Base-by-base conservation (phyloP, 1,284 basidiomycete species). In the Pyrrhoderma lamaoense region DNA sequence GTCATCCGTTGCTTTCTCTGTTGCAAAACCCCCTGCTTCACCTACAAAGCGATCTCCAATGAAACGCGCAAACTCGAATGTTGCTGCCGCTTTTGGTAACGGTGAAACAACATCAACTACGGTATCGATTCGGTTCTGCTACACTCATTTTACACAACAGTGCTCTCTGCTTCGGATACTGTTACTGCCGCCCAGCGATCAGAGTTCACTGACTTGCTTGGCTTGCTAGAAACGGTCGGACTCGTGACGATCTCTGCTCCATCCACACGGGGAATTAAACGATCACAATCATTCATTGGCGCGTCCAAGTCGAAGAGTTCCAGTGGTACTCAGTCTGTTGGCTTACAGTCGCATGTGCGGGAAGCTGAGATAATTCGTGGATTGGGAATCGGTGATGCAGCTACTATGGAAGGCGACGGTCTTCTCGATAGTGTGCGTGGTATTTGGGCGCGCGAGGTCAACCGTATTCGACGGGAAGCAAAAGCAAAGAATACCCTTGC, bases 181-280 rank as follows among this genome's bases (percentile, higher is more conserved):
- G 84, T 88, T 58, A 66, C 72, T 0, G 71, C 83, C 2, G 84
- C 83, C 3, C 85, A 82, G 8, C 75, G 85, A 5, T 83, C 77
- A 62, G 87, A 90, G 58, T 89, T 89, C 58, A 70, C 72, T 0
- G 87, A 90, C 57, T 68, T 90, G 1, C 61, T 85, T 0, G 76
- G 77, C 19, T 67, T 90, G 51, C 68, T 90, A 34, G 88, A 90
- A 64, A 85, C 82, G 4, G 72, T 76, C 2, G 88, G 87, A 2
- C 69, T 89, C 0, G 67, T 86, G 4, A 68, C 71, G 1, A 67
- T 77, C 1, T 66, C 70, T 0, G 55, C 64, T 11, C 59, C 63
- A 19, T 53, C 66, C 19, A 58, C 62, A 0, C 70, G 78, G 22
- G 62, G 70, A 1, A 68, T 87, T 45, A 67, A 74, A 36, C 75